Evolutionary conservation across 2,329 filamentous ascomycete species (phyloP).

Genomic region (Neoarthrinium moseri): DNA sequence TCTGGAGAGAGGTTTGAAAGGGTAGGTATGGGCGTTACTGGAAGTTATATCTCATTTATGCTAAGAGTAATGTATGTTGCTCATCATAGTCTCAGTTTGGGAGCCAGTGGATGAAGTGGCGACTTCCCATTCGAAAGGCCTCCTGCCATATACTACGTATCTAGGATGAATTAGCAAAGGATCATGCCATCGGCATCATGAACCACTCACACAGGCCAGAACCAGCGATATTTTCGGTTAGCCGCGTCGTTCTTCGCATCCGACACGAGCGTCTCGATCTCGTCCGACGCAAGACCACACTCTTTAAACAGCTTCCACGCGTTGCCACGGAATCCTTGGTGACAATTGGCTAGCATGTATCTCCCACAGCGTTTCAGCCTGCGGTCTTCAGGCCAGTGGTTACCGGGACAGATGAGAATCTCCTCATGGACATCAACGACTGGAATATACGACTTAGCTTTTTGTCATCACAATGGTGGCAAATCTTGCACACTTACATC

Average conservation of each 20-base stretch:
- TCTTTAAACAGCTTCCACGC: not conserved
- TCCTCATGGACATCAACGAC: not conserved
- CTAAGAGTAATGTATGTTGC: no score
- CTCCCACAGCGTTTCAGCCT: not conserved
- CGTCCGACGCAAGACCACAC: no score
- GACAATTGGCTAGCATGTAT: not conserved
- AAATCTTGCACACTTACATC: not conserved
- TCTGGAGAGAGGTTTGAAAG: slow-evolving; percentile 20
- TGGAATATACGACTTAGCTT: not conserved
- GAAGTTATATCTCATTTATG: not conserved
- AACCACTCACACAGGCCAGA: no score
- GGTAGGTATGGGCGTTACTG: not conserved
- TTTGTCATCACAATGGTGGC: not conserved
- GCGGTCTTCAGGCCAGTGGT: not conserved
- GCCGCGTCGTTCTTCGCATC: no score
- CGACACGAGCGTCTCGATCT: no score
- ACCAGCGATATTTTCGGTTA: no score
- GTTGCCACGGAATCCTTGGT: not conserved
- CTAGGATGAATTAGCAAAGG: no score
- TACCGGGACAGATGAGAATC: not conserved
- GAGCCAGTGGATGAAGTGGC: no score
- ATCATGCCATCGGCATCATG: no score
- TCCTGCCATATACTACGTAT: no score
- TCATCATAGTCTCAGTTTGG: no score
- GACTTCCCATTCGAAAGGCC: no score